Evolutionary conservation across 2,329 filamentous ascomycete genomes (phyloP), one percentile per base, ranked within the genome.

Genomic region (Pseudogymnoascus sp.): DNA sequence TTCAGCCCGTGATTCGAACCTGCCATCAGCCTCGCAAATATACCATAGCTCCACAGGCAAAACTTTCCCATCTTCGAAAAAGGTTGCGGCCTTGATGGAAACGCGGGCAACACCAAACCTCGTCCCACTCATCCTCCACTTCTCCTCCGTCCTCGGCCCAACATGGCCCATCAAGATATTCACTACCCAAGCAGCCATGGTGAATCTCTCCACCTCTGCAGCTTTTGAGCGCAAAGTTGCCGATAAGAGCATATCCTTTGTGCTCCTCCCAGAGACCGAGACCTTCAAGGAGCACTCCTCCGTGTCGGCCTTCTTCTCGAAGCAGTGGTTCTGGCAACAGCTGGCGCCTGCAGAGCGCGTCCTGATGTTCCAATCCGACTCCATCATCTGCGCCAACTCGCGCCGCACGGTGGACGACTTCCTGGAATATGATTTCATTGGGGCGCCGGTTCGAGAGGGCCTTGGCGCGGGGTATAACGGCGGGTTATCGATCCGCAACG

Each of bases 161-260:
- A 65, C 67, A 8, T 80, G 78, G 77, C 77, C 77, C 4, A 73
- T 80, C 40, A 70, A 79, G 21, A 74, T 79, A 44, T 77, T 76
- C 66, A 79, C 78, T 68, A 70, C 5, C 23, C 21, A 53, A n/a
- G 42, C 31, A 3, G 21, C 25, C 47, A 40, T 60, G 16, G 25
- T 7, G 16, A 38, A 60, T 40, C 31, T 63, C 61, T 23, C 64
- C 68, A 33, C 67, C 67, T 75, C 74, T 3, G 71, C 74, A 1
- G 66, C 76, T 10, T 74, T 78, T 62, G 68, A 69, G 10, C 76
- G 75, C 5, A 74, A 75, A n/a, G 64, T 78, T 5, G 66, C 68
- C 16, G 62, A 68, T 3, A 70, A 71, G 12, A 65, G 68, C n/a
- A 70, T 79, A 64, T 70, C 75, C 63, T 71, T 79, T 56, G 73